Base-by-base conservation (phyloP, 1,139 yeast genomes). In the Kodamaea derodonti region DNA sequence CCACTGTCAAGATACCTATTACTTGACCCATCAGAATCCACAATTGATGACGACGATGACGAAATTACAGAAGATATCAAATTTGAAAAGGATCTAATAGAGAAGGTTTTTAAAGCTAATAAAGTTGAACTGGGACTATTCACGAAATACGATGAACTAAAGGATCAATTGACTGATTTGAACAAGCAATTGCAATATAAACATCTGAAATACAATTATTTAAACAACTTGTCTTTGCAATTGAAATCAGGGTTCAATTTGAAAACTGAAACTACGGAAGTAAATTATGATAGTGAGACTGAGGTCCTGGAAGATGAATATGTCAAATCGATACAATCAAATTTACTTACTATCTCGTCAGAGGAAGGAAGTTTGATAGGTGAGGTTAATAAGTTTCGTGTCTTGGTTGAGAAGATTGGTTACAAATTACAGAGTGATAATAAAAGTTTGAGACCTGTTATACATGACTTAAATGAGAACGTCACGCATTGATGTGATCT, bases 1-100 rank as follows among this genome's bases (percentile, higher is more conserved):
- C 74, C 74, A 0, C 65, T 62, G 33, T 41, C 56, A 6, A 55
- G 55, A 40, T 61, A 64, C 38, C 47, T 67, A 29, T 40, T 60
- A 14, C 37, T 35, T 8, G 17, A 12, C 6, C 28, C 28, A 12
- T 27, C 26, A 3, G 16, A 12, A 11, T 15, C 31, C 11, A 15
- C 14, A 12, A 14, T 12, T 11, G 22, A 18, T 18, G 9, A 6
- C 9, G 22, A 18, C 22, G 9, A 6, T 9, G 9, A 18, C 9
- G 9, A 9, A 7, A 18, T 18, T 9, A 18, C 22, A 9, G 9
- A 18, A 6, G 22, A 18, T 7, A 18, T 6, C 22, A 25, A 25
- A 17, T 17, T 17, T 10, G 30, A 27, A 13, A 11, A 9, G 8
- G 22, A 27, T 16, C 8, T 27, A 17, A 17, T 27, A 11, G 7